Base-by-base conservation (phyloP, 2,329 filamentous ascomycete genomes). In the Sodiomyces alkalinus region DNA sequence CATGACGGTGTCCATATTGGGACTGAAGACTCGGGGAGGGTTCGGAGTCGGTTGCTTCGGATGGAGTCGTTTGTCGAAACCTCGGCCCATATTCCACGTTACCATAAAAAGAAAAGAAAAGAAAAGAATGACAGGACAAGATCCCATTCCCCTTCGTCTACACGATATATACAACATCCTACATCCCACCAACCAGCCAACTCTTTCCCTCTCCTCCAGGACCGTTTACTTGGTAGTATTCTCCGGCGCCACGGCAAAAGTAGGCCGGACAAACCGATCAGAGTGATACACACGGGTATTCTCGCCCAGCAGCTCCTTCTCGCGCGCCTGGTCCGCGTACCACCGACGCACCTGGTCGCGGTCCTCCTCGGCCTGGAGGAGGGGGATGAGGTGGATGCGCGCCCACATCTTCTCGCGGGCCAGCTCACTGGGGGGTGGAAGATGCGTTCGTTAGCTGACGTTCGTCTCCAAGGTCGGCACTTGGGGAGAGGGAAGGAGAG, bases 361-460 rank as follows among this genome's bases (percentile, higher is more conserved):
- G 62, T 98, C 90, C 56, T 93, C 85, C 52, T 98, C 90, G 32
- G 90, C 90, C 54, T 96, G 87, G 39, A 98, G 73, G 38, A 93
- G 62, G 33, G 90, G 90, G 47, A 87, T 90, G 39, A 98, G 68
- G 59, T 96, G 74, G 58, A 98, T 92, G 50, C 90, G 79, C 36
- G 82, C 74, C 90, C 90, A 98, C 73, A 93, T 90, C 67, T 96
- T 98, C 52, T 98, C 90, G 45, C 90, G 82, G 38, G 76, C 81
- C 41, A 93, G 76, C 58, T 98, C 90, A 49, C 86, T 94, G 45
- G 14, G 6, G n/a, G 6, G 10, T 3, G 12, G 23, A n/a, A n/a
- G n/a, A n/a, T n/a, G n/a, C 9, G 7, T 26, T 17, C n/a, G 23
- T 25, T 17, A 25, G 23, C 14, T 4, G 9, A 10, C n/a, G 9